Percentiles rank a stretch among this genome's conserved stretches.
phyloP scores from a whole-genome alignment of 495 filamentous ascomycete genomes.

The Podospora anserina region DNA sequence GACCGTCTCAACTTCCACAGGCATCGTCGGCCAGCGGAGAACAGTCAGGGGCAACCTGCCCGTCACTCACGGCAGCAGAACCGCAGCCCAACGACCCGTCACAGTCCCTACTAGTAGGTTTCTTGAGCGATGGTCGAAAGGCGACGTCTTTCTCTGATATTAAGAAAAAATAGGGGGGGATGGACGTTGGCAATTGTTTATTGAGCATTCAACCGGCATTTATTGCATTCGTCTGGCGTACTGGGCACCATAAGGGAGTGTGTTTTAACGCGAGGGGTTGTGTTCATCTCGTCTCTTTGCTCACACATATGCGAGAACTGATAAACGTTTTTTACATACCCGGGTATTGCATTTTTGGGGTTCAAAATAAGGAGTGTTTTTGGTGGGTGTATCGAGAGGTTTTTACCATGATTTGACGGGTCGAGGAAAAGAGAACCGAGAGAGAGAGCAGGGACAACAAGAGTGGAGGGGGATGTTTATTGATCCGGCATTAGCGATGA shows the following conservation, averaged over 20 bases:
- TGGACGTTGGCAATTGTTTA: not conserved
- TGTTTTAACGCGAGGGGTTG: not conserved
- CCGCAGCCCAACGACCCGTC: constrained; percentile 27
- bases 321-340: constrained; percentile 27
- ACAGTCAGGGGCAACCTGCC: constrained; percentile 19
- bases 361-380: not conserved
- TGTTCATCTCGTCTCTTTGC: constrained; percentile 8
- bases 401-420: not conserved
- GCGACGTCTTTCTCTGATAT: not conserved
- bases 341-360: constrained; percentile 30
- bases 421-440: not conserved
- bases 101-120: not conserved
- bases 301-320: constrained; percentile 12
- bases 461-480: not conserved
- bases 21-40: constrained; percentile 31
- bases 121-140: not conserved
- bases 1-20: constrained; percentile 37
- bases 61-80: constrained; percentile 35
- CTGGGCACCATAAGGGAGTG: constrained; percentile 6
- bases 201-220: not conserved
- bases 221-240: constrained; percentile 26
- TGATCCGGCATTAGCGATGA: not conserved
- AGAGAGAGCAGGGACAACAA: too few relatives aligned
- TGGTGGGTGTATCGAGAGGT: not conserved
- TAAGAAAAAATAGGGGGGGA: not conserved